Conservation (phyloP, 371 early-diverging fungal species). For the Fennellomyces sp. region DNA sequence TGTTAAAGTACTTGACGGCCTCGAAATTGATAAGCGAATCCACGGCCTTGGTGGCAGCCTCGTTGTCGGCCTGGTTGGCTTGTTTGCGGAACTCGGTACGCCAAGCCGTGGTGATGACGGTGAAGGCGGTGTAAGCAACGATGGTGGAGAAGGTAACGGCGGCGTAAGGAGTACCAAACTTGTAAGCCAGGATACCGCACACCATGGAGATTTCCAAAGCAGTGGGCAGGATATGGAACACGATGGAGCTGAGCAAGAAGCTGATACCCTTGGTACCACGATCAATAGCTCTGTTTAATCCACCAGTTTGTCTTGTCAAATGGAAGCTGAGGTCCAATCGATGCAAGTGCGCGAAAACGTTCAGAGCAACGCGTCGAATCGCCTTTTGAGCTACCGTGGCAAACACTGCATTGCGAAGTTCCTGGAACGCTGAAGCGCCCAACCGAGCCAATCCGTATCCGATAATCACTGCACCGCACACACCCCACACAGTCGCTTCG, state of each 20-base stretch:
- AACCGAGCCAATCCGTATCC: constrained; percentile 94
- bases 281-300: constrained; percentile 93
- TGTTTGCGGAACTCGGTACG: constrained; percentile 84
- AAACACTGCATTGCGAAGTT: constrained; percentile 94
- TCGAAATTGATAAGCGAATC: constrained; percentile 96
- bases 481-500: constrained; percentile 66
- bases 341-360: constrained; percentile 89
- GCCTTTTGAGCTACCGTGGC: constrained; percentile 94
- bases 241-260: constrained; percentile 88
- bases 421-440: constrained; percentile 83
- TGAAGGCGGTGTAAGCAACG: constrained; percentile 86
- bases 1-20: constrained; percentile 94
- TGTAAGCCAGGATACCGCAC: constrained; percentile 88
- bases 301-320: constrained; percentile 92
- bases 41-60: constrained; percentile 88
- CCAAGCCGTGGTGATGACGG: constrained; percentile 85
- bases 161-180: constrained; percentile 86
- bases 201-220: constrained; percentile 94
- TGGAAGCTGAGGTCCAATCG: constrained; percentile 89
- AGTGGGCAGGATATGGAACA: constrained; percentile 94
- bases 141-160: constrained; percentile 86
- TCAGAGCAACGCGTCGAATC: constrained; percentile 83
- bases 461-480: constrained; percentile 86
- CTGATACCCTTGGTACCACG: constrained; percentile 98
- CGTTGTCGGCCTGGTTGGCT: constrained; percentile 94